Conservation (phyloP, 75 land plant species). For the Picea glauca region DNA sequence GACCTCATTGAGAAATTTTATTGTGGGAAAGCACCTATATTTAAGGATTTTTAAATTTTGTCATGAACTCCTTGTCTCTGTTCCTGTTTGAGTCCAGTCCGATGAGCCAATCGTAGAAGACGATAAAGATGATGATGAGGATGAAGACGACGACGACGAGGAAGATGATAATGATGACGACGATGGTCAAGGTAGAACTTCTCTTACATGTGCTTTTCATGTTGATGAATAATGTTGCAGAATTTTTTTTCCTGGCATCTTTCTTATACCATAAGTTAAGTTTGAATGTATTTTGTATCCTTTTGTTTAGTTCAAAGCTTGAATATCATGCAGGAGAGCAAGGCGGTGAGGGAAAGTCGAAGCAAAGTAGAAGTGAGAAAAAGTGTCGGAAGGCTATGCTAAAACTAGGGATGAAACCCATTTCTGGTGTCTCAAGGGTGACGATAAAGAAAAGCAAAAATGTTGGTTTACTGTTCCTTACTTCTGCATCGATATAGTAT, state of each 20-base stretch:
- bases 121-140: conserved; percentile 59
- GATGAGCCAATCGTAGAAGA: conserved; percentile 74
- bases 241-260: background rate
- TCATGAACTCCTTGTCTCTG: background rate
- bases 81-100: conserved; percentile 26
- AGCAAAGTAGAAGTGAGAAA: conserved; percentile 95
- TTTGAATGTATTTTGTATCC: background rate
- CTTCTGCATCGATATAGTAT: background rate
- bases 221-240: background rate
- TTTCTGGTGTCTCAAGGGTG: conserved; percentile 84
- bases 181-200: conserved; percentile 43
- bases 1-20: too few species aligned
- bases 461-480: conserved; percentile 25
- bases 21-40: too few species aligned
- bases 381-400: conserved; percentile 92
- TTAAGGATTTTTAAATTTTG: background rate
- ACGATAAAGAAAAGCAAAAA: conserved; percentile 91
- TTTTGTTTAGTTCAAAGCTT: background rate
- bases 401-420: conserved; percentile 92
- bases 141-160: conserved; percentile 59
- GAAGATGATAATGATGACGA: conserved; percentile 51
- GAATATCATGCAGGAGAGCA: conserved; percentile 23
- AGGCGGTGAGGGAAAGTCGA: conserved; percentile 60
- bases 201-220: background rate
- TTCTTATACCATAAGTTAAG: background rate